Evolutionary conservation across 176 grass and related monocot genomes (phyloP).

Genomic region (Oryza longistaminata): DNA sequence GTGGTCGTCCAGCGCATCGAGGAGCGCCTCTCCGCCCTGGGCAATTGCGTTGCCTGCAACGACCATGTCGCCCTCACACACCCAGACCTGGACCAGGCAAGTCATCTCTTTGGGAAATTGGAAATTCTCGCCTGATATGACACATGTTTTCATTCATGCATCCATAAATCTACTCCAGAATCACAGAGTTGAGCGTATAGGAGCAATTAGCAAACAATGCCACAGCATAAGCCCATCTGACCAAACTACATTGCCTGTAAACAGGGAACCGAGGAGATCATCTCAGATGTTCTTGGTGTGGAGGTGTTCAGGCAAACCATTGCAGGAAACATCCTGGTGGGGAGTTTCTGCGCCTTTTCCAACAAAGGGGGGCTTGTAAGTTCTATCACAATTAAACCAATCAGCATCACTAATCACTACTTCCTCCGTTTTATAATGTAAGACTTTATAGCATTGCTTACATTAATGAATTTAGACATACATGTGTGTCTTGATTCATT

Average conservation of each 20-base stretch:
- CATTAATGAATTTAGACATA: no score
- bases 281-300: slow-evolving; percentile 74
- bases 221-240: neutral
- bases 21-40: slow-evolving; percentile 74
- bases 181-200: neutral
- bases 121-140: no score
- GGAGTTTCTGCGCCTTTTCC: slow-evolving; percentile 76
- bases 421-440: no score
- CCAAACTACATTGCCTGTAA: neutral
- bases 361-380: slow-evolving; percentile 85
- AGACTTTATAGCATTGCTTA: no score
- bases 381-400: neutral
- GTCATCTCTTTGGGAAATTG: neutral
- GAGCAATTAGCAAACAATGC: neutral
- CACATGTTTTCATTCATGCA: no score
- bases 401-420: neutral
- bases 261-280: slow-evolving; percentile 88
- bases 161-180: neutral
- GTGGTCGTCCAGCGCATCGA: slow-evolving; percentile 77
- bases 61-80: slow-evolving; percentile 90
- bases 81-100: slow-evolving; percentile 82
- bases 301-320: slow-evolving; percentile 89
- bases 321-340: slow-evolving; percentile 84
- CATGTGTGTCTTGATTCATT: no score
- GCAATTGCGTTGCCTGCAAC: slow-evolving; percentile 90